Base-by-base conservation (phyloP, 1,284 basidiomycete genomes). In the Marasmius tenuissimus region DNA sequence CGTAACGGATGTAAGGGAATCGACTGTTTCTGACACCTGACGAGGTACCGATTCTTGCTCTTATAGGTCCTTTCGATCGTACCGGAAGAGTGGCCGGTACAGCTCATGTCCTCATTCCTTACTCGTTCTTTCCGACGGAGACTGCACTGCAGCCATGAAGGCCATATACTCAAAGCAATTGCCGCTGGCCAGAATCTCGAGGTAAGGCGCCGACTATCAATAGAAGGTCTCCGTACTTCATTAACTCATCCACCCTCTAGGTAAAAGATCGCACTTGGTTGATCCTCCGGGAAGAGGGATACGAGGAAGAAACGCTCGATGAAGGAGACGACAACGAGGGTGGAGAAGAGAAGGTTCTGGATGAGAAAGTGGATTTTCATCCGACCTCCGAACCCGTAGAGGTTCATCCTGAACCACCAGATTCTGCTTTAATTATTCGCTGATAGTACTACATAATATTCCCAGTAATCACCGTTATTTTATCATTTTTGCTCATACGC, bases 61-160 rank as follows among this genome's bases (percentile, higher is more conserved):
- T 56, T n/a, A 27, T 64, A 94, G 90, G 85, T 92, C 37, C 78
- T 95, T 16, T 77, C 86, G 1, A 76, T 87, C 16, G 81, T 96
- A 20, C 94, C 94, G 0, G 72, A 84, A 34, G 76, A 85, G 42
- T 96, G 93, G 93, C 85, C 92, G 0, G 76, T 96, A 3, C 79
- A 82, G 22, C 76, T 85, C 6, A 80, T 95, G 64, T 86, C 89
- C 0, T 85, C 89, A 0, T 96, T 96, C 79, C 80, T 96, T 57
- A 75, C 86, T 11, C 87, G 93, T 2, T 90, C 93, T 0, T 82
- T 95, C 64, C 84, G 93, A 16, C 82, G 89, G 55, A 85, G 88
- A 3, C 74, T 92, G n/a, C 93, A 96, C 69, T 76, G 81, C 12
- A 74, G 76, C 22, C 85, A 90, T 53, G 91, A 94, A 70, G 84